Conservation (phyloP, 768 basidiomycete species). For the Tylopilus balloui region DNA sequence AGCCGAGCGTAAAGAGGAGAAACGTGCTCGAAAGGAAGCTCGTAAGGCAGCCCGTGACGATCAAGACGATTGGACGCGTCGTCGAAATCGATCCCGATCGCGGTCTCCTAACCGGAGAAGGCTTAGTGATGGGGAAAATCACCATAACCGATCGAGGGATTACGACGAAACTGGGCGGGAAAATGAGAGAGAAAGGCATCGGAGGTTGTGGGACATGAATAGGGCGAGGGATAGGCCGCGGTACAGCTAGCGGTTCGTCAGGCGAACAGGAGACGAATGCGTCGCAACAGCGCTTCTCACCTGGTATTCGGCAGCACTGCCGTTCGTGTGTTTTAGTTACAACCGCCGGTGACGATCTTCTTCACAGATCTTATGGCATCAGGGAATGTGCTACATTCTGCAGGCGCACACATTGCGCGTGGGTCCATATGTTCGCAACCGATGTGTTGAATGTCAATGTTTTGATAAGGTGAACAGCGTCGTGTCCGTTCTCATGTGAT, state of each 20-base stretch:
- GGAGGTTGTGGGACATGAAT: conserved; percentile 51
- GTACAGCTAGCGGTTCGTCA: conserved; percentile 17
- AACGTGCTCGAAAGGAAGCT: conserved; percentile 51
- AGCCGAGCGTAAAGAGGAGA: conserved; percentile 56
- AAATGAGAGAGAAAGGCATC: conserved; percentile 39
- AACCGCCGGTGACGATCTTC: conserved; percentile 12
- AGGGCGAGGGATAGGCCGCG: conserved; percentile 36
- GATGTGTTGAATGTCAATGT: conserved; percentile 13
- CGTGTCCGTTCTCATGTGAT: conserved; percentile 2
- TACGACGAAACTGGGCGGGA: conserved; percentile 29
- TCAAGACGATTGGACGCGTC: conserved; percentile 23
- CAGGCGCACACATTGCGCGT: conserved; percentile 10
- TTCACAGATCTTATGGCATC: conserved; percentile 15
- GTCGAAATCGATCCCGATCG: conserved; percentile 33
- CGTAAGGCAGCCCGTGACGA: conserved; percentile 36
- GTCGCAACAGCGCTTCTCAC: conserved; percentile 1
- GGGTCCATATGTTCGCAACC: conserved; percentile 11
- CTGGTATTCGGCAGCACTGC: conserved; percentile 4
- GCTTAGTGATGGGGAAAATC: conserved; percentile 12
- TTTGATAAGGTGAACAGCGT: conserved; percentile 18
- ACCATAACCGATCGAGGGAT: conserved; percentile 17
- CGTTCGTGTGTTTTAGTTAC: conserved; percentile 10
- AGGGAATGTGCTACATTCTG: conserved; percentile 15
- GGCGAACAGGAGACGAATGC: conserved; percentile 2
- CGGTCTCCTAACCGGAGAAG: conserved; percentile 31